Conservation (phyloP, 1,284 basidiomycete species). For the Xerocomus amazonicus region DNA sequence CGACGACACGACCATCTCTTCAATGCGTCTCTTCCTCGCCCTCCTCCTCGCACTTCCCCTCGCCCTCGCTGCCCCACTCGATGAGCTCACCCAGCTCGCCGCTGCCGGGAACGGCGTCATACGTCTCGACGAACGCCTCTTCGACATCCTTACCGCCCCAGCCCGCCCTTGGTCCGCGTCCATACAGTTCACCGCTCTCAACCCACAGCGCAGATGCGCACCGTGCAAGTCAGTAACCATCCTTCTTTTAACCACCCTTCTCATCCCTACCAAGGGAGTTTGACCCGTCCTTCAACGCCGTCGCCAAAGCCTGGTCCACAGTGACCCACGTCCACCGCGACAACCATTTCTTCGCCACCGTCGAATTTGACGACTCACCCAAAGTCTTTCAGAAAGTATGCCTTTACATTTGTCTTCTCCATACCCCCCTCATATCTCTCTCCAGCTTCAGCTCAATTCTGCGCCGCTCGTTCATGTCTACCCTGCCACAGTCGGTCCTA, state of each 20-base stretch:
- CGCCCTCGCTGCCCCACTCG: constrained; percentile 41
- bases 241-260: neutral
- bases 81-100: constrained; percentile 63
- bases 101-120: constrained; percentile 73
- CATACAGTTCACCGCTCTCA: constrained; percentile 84
- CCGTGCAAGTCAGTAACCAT: constrained; percentile 67
- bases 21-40: constrained; percentile 27
- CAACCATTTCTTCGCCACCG: constrained; percentile 86
- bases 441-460: constrained; percentile 61
- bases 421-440: constrained; percentile 9
- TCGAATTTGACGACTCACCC: constrained; percentile 80
- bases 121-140: constrained; percentile 69
- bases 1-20: constrained; percentile 20
- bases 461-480: constrained; percentile 84
- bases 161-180: constrained; percentile 82
- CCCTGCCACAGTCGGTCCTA: constrained; percentile 69
- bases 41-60: constrained; percentile 47
- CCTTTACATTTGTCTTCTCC: neutral
- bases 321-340: constrained; percentile 60
- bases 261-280: constrained; percentile 63
- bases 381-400: constrained; percentile 75
- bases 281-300: constrained; percentile 72
- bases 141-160: constrained; percentile 69
- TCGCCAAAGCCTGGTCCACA: constrained; percentile 78
- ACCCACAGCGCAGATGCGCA: constrained; percentile 69